A percentile compares a stretch with the other conserved stretches of the same genome.
Evolutionary conservation across 2,329 filamentous ascomycete species (phyloP).

Genomic region (Penicillium sp.): DNA sequence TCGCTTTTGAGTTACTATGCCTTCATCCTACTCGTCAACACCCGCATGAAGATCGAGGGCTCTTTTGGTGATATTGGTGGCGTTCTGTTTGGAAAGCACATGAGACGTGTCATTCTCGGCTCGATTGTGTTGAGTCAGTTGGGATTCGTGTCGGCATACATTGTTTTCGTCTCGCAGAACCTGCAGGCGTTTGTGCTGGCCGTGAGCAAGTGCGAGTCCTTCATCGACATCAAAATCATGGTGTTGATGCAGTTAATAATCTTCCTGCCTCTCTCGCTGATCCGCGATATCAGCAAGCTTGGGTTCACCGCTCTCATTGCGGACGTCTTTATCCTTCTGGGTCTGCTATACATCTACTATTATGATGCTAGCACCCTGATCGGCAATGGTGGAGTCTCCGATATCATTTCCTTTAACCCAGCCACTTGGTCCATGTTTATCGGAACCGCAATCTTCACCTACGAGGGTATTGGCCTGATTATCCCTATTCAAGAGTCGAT

Average conservation of each 20-base stretch:
- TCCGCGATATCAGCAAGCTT: constrained; percentile 95
- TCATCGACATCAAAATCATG: constrained; percentile 81
- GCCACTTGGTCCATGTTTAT: constrained; percentile 96
- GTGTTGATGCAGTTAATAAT: constrained; percentile 94
- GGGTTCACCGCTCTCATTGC: constrained; percentile 91
- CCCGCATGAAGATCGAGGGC: constrained; percentile 78
- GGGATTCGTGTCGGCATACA: constrained; percentile 91
- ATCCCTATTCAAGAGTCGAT: constrained; percentile 98
- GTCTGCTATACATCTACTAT: constrained; percentile 90
- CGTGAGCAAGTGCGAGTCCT: constrained; percentile 78
- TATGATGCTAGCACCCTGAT: constrained; percentile 85
- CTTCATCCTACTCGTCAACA: constrained; percentile 88
- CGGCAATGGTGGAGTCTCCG: constrained; percentile 66
- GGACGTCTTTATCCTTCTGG: constrained; percentile 89
- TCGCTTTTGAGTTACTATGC: constrained; percentile 91
- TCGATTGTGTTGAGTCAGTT: constrained; percentile 96
- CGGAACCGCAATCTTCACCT: constrained; percentile 97
- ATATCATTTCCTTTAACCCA: constrained; percentile 86
- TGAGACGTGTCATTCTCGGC: constrained; percentile 78
- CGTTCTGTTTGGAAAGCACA: constrained; percentile 81
- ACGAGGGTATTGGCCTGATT: constrained; percentile 94
- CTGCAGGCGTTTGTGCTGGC: constrained; percentile 90
- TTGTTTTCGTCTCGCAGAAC: constrained; percentile 94
- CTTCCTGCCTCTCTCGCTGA: constrained; percentile 87
- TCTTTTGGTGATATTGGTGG: constrained; percentile 98